Evolutionary conservation across 192 early-diverging fungal species (phyloP), one percentile per base, ranked within the genome.

Genomic region (Coemansia sp.): DNA sequence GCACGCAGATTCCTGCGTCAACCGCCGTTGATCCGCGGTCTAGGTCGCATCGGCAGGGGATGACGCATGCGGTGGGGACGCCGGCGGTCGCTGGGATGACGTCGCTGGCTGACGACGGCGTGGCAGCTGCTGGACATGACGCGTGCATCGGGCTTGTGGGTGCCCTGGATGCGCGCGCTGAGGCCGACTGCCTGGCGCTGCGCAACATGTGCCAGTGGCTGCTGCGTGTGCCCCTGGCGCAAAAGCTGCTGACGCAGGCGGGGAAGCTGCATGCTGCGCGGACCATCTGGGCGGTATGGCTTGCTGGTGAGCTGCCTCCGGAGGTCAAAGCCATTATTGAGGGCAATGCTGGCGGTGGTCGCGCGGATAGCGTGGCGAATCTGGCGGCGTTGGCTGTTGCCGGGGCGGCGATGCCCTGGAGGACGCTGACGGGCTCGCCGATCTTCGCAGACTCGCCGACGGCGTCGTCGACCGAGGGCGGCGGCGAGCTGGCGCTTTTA

Each of bases 151-250:
- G 60, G 19, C 34, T 69, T 29, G 49, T 69, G 13, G 60, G 60
- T 25, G 71, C 80, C 22, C 45, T 89, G 18, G 83, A 83, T 32
- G 78, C 83, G 13, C 83, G 90, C 0, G 83, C 84, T 52, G 75
- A 87, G 20, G 84, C 83, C 10, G 81, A 78, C 6, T 87, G 85
- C 35, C 67, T 94, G 11, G 78, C 92, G 1, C 78, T 91, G 46
- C 86, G 92, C 62, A 86, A 87, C 4, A 83, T 96, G 39, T 91
- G 90, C 14, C 85, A 84, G 18, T 70, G 85, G 58, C 68, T 91
- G 29, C 68, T 98, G 48, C 89, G 86, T 5, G 61, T 65, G 19
- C 63, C 59, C 13, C 3, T 62, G 14, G 65, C 66, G 1, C 25
- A 28, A 11, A 19, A 28, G n/a, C 52, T 67, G 14, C 58, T 67